A percentile compares a stretch with the other conserved stretches of the same genome.
phyloP scores from a whole-genome alignment of 768 basidiomycete genomes.

The Brasilioporus rufonigricans region DNA sequence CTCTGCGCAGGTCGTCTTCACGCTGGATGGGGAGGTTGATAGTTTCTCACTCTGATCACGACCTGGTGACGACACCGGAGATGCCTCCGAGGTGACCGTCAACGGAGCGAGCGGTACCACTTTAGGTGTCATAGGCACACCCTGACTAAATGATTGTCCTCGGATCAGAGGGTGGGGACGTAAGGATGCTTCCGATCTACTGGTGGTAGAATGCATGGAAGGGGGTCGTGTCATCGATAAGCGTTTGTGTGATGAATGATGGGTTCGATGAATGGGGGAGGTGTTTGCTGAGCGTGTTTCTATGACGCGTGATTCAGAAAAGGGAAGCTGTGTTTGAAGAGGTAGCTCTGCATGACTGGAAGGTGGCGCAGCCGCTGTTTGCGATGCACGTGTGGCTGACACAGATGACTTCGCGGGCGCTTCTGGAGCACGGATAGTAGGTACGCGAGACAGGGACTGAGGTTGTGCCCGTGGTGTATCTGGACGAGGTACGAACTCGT shows the following conservation, averaged over 20 bases:
- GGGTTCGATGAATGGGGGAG: constrained; percentile 37
- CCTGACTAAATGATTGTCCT: constrained; percentile 61
- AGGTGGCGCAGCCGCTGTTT: constrained; percentile 11
- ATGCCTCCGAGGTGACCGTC: constrained; percentile 53
- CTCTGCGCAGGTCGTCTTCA: constrained; percentile 34
- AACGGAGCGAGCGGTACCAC: constrained; percentile 57
- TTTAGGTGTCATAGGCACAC: constrained; percentile 34
- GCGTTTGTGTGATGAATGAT: constrained; percentile 38
- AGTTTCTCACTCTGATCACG: constrained; percentile 20
- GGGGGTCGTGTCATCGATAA: constrained; percentile 54
- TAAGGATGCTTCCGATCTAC: constrained; percentile 37
- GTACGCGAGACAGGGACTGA: constrained; percentile 33
- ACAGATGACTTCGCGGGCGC: constrained; percentile 14
- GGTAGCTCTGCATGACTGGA: background rate
- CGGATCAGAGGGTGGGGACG: constrained; percentile 79
- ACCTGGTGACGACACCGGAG: constrained; percentile 41
- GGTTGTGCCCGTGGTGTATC: constrained; percentile 33
- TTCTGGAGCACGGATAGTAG: constrained; percentile 32
- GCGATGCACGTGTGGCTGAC: constrained; percentile 20
- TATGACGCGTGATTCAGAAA: constrained; percentile 19
- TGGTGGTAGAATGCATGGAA: constrained; percentile 57
- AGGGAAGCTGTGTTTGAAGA: constrained; percentile 16
- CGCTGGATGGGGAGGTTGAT: constrained; percentile 39
- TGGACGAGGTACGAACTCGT: constrained; percentile 21
- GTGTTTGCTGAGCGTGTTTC: constrained; percentile 40